Base-by-base conservation (phyloP, 1,284 basidiomycete species). In the Veloporphyrellus conicus region DNA sequence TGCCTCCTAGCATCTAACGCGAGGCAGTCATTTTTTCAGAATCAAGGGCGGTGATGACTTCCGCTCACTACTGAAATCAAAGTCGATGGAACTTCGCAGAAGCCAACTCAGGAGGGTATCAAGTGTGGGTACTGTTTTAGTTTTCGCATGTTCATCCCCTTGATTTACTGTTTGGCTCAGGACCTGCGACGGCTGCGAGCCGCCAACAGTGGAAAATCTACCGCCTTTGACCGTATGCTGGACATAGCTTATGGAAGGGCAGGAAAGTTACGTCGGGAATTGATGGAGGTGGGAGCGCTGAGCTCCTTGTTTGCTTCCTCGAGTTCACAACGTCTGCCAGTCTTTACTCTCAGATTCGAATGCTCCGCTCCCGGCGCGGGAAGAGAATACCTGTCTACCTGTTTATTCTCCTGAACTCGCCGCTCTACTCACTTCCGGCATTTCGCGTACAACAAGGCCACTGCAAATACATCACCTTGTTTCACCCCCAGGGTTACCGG, bases 181-280 rank as follows among this genome's bases (percentile, higher is more conserved):
- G 77, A 78, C 38, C 59, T 85, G 45, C 67, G 67, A 37, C 77
- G 70, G 42, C 64, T 92, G 6, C 66, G 74, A 58, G 69, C 66
- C 32, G 87, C 86, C 9, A 86, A 82, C 56, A 57, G 61, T 9
- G 79, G 83, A 8, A 66, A 76, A 42, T 52, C 60, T 34, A 63
- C 71, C 45, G 76, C 81, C n/a, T 81, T 88, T 53, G 67, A 69
- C 9, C 71, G 77, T 48, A 63, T 88, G n/a, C 69, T 90, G 18
- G 76, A 83, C 54, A 60, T 81, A n/a, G 88, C 88, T n/a, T 90
- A 89, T 64, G 90, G 86, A 16, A 73, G 85, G 48, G 78, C 76
- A 51, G 90, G 89, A 12, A 84, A 78, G 59, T 64, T 90, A 18
- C 77, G 73, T 55, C 75, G 78, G 69, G 83, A 88, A 55, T 66